Conservation (phyloP, 306 rosid species). For the Pyrus communis region DNA sequence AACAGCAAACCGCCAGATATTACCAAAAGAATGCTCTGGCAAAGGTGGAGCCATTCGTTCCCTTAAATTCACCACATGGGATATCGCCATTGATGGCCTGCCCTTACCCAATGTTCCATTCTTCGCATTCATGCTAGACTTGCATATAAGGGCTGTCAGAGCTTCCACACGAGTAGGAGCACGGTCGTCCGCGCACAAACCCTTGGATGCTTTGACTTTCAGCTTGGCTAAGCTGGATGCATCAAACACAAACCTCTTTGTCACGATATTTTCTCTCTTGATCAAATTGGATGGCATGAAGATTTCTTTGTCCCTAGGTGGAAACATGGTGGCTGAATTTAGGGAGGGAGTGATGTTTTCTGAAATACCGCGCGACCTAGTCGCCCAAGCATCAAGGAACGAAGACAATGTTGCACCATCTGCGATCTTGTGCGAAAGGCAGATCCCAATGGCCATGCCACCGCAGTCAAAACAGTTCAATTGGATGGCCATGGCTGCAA, state of each 20-base stretch:
- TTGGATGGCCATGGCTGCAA: neutral
- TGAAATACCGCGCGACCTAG: neutral
- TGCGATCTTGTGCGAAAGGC: constrained; percentile 11
- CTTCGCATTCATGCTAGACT: neutral
- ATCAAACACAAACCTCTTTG: constrained; percentile 6
- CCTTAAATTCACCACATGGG: constrained; percentile 6
- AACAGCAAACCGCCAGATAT: constrained; percentile 3
- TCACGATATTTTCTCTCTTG: neutral
- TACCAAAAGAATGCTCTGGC: constrained; percentile 9
- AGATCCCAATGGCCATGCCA: constrained; percentile 6
- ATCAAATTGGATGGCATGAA: neutral
- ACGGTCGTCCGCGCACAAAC: neutral
- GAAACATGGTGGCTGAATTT: constrained; percentile 1
- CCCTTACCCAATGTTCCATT: neutral
- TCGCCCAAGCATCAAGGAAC: constrained; percentile 13
- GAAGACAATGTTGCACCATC: neutral
- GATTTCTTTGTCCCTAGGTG: neutral
- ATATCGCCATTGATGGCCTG: neutral
- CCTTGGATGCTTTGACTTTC: constrained; percentile 6
- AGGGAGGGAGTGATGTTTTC: neutral
- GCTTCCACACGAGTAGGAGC: constrained; percentile 13
- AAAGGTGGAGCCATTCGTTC: constrained; percentile 6
- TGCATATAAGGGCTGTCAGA: constrained; percentile 13
- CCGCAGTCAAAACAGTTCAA: neutral
- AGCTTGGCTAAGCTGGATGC: constrained; percentile 1